Percentiles rank a stretch among this genome's conserved stretches.
Conservation (phyloP, 768 basidiomycete species). For the Amanita phalloides region DNA sequence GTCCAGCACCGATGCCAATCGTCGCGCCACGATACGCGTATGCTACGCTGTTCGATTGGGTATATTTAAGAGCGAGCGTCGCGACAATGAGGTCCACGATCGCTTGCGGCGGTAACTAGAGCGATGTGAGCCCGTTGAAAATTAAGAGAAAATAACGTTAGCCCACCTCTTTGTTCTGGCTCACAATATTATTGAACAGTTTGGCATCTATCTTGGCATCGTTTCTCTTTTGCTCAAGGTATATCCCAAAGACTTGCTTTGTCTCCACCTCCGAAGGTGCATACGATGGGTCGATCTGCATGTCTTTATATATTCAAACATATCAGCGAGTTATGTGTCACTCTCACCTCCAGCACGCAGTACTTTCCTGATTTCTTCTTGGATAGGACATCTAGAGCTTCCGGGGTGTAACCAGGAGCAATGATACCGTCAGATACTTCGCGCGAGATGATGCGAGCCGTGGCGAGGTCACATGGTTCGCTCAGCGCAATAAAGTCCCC, state of each 20-base stretch:
- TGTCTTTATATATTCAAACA: background rate
- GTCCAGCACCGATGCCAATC: slow-evolving; percentile 93
- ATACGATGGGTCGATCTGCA: slow-evolving; percentile 82
- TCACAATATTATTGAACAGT: slow-evolving; percentile 84
- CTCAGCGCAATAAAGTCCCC: slow-evolving; percentile 98
- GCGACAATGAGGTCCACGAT: slow-evolving; percentile 92
- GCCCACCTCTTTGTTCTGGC: slow-evolving; percentile 69
- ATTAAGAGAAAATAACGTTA: background rate
- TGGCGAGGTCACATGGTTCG: slow-evolving; percentile 84
- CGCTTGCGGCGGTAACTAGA: slow-evolving; percentile 66
- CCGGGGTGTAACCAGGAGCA: slow-evolving; percentile 82
- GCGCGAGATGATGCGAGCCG: slow-evolving; percentile 94
- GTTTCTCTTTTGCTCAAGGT: slow-evolving; percentile 85
- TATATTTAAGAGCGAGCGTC: slow-evolving; percentile 95
- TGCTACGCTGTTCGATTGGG: slow-evolving; percentile 97
- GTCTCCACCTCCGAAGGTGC: slow-evolving; percentile 76
- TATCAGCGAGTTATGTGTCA: background rate
- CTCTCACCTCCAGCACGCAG: slow-evolving; percentile 80
- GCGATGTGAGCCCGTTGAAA: background rate
- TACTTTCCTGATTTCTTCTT: slow-evolving; percentile 99
- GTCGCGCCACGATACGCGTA: slow-evolving; percentile 90
- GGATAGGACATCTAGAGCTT: slow-evolving; percentile 80
- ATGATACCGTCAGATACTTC: slow-evolving; percentile 99
- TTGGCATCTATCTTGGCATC: slow-evolving; percentile 74
- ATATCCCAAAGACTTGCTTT: slow-evolving; percentile 90